These are phyloP conservation scores for Boletus smithii DNA, from an alignment of 1,284 basidiomycete species.

Conservation along the genomic window DNA sequence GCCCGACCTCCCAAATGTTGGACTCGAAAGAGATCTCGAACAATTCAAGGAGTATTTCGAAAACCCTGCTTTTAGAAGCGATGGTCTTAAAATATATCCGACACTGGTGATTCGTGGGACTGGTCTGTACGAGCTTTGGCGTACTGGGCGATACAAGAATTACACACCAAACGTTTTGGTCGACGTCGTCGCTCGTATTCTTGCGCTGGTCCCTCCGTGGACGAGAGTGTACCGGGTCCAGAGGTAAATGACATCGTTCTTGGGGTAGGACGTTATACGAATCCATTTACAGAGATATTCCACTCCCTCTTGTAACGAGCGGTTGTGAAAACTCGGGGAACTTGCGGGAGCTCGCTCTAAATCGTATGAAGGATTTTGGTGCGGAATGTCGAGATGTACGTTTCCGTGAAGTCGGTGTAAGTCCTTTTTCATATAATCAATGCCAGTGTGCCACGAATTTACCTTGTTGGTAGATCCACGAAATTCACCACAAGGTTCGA, in stretches of 20 bases:
- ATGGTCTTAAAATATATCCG: conserved; percentile 98
- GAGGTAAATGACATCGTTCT: conserved; percentile 45
- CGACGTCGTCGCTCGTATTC: conserved; percentile 93
- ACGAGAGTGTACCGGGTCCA: conserved; percentile 98
- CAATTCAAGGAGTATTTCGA: conserved; percentile 99
- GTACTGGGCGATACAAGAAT: conserved; percentile 96
- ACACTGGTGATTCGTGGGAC: conserved; percentile 98
- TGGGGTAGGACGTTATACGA: conserved; percentile 1
- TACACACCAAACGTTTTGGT: conserved; percentile 98
- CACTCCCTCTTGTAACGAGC: conserved; percentile 90
- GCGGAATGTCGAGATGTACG: conserved; percentile 97
- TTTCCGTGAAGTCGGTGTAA: conserved; percentile 95
- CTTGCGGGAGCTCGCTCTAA: conserved; percentile 91
- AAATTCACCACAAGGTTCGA: conserved; percentile 97
- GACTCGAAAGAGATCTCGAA: conserved; percentile 94
- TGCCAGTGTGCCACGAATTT: background rate
- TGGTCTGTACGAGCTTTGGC: conserved; percentile 95
- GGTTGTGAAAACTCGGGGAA: conserved; percentile 99
- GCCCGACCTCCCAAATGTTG: conserved; percentile 96
- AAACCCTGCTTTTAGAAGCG: conserved; percentile 95
- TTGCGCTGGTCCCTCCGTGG: conserved; percentile 98
- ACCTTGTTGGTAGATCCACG: conserved; percentile 71
- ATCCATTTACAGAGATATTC: conserved; percentile 73
- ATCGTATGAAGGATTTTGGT: conserved; percentile 99
- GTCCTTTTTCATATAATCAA: conserved; percentile 29